Base-by-base conservation (phyloP, 2,329 filamentous ascomycete species). In the Aspergillus terreus region DNA sequence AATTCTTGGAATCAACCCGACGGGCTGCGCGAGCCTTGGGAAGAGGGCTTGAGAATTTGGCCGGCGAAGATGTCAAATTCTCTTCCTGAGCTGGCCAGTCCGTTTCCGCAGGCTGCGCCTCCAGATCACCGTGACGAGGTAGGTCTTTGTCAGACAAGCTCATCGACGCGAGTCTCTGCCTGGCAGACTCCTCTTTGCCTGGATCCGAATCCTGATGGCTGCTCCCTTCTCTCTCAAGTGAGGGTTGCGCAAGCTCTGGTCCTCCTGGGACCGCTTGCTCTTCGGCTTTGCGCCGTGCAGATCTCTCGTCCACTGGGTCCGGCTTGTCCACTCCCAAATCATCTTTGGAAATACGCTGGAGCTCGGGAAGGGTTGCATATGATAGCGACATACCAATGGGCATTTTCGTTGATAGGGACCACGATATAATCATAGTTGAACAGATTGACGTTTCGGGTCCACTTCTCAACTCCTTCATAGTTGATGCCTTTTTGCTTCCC, bases 351-450 rank as follows among this genome's bases (percentile, higher is more conserved):
- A 56, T 55, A 6, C 72, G 68, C 27, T 62, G 58, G n/a, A 94
- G 77, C 47, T 80, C 84, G 3, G 83, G 81, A 2, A 92, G 80
- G 80, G 63, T 99, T 96, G 79, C 90, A 96, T 47, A 99, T 92
- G 50, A 99, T 92, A 12, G 90, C 91, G 58, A 97, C 76, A 71
- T 94, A 97, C 94, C 95, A 99, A 70, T 99, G 94, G 1, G 78
- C 74, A 59, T 83, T 78, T 65, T 96, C 88, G 62, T 96, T 95
- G 67, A 99, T 90, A 0, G 94, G 94, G 6, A 99, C 87, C 10
- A 97, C 80, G 52, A 97, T 85, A 67, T 92, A 96, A 65, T 96
- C 90, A 61, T 89, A 91, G 5, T 79, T 81, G 63, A 97, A 89
- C 7, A 99, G 73, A 65, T 99, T 89, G 19, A 92, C 80, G 60